Percentiles rank a stretch among this genome's conserved stretches.
These are phyloP conservation scores for Choiromyces venosus DNA, from an alignment of 495 filamentous ascomycete genomes.

Conservation along the genomic window DNA sequence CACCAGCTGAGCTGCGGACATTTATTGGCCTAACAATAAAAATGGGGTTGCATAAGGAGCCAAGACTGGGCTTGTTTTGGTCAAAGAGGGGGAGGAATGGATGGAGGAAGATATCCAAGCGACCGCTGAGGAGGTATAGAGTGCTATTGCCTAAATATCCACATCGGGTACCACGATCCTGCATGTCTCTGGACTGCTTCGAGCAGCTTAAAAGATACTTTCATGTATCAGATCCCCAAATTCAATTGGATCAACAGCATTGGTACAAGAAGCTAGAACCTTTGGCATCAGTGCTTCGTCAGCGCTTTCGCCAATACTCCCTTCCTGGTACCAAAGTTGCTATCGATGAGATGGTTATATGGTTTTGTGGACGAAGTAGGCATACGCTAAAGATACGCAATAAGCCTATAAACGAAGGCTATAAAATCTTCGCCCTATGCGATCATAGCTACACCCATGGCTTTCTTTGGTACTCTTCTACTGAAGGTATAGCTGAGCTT, in stretches of 20 bases:
- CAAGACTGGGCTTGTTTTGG: no score
- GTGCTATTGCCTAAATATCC: background rate
- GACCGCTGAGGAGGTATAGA: background rate
- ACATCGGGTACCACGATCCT: constrained; percentile 2
- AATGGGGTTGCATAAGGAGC: no score
- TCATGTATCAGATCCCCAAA: background rate
- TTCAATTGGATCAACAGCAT: background rate
- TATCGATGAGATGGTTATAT: constrained; percentile 19
- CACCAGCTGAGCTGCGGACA: background rate
- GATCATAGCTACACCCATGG: no score
- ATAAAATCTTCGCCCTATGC: no score
- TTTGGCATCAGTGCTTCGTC: no score
- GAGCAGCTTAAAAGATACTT: no score
- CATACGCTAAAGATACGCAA: constrained; percentile 17
- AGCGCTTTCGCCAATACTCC: background rate
- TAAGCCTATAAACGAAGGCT: no score
- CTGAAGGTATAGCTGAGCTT: background rate
- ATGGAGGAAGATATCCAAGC: constrained; percentile 2
- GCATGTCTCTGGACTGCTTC: background rate
- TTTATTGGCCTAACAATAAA: constrained; percentile 6
- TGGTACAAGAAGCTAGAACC: constrained; percentile 10
- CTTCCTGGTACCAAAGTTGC: constrained; percentile 7
- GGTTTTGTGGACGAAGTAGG: constrained; percentile 4
- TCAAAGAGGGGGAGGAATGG: no score
- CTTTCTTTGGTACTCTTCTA: no score